Evolutionary conservation across 768 basidiomycete genomes (phyloP), one percentile per base, ranked within the genome.

Genomic region (Pulveroboletus sp.): DNA sequence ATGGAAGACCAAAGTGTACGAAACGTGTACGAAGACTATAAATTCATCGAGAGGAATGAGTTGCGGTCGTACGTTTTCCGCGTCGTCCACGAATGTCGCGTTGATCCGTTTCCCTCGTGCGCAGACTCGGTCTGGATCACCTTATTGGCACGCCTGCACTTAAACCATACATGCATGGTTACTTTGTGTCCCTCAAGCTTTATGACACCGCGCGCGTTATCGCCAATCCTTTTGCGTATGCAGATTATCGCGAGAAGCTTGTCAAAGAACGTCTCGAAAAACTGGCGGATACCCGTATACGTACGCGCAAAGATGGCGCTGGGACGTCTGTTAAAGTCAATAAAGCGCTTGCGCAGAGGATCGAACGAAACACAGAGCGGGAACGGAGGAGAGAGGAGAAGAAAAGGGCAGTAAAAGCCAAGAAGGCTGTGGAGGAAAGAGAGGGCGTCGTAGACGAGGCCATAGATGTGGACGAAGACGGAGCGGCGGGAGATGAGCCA

Each of bases 131-230:
- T n/a, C 71, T 99, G 65, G 89, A 93, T 57, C 92, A 95, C 66
- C 89, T 99, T 59, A 73, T 96, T 56, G 96, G 96, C 44, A 95
- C 94, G 6, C 85, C 93, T 18, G 83, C 89, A 15, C 89, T 98
- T 76, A 95, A 95, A 69, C 96, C 96, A 5, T 99, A 98, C 71
- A 97, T 99, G 95, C 96, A 99, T 69, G 96, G 96, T 38, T 98
- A 94, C 81, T 98, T 99, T 74, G 70, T 97, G 55, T 90, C 93
- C 5, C 83, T 98, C 70, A 91, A 93, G 61, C 81, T 98, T 6
- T 98, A 98, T 73, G 91, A 94, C 59, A 87, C 94, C 44, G 96
- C 96, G 2, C 85, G 94, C 30, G 80, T 95, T 56, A 93, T 98
- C 57, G 86, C 93, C 49, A 97, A 98, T 72, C 96, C 96, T 2